phyloP scores from a whole-genome alignment of 2,329 filamentous ascomycete genomes.

The Geosmithia putterillii region DNA sequence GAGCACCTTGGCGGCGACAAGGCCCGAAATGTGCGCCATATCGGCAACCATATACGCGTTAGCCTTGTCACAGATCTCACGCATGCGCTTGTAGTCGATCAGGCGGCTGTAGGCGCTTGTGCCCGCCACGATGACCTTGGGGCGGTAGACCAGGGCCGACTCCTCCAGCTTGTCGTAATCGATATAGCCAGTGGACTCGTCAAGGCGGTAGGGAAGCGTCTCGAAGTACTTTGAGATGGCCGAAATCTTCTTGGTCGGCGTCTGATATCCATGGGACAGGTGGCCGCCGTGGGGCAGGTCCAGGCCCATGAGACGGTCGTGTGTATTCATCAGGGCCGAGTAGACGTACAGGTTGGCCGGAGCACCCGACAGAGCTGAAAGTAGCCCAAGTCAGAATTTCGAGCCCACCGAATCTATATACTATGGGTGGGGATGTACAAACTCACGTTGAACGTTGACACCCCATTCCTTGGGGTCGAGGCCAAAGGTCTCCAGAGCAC shows the following conservation, averaged over 20 bases:
- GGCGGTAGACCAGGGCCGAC: conserved; percentile 76
- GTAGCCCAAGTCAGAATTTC: not conserved
- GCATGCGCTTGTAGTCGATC: conserved; percentile 90
- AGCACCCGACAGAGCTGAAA: conserved; percentile 61
- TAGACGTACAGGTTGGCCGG: conserved; percentile 84
- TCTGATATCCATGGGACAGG: conserved; percentile 94
- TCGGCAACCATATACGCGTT: conserved; percentile 90
- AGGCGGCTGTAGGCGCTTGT: conserved; percentile 92
- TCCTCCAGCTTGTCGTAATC: conserved; percentile 90
- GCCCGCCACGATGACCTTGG: conserved; percentile 90
- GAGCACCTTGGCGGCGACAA: conserved; percentile 84
- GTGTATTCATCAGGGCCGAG: conserved; percentile 80
- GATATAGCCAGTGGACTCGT: conserved; percentile 84
- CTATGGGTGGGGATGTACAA: conserved; percentile 3
- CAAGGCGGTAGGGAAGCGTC: conserved; percentile 85
- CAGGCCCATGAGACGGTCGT: conserved; percentile 93
- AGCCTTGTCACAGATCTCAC: conserved; percentile 79
- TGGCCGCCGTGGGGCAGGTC: conserved; percentile 95
- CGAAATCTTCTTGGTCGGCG: conserved; percentile 88
- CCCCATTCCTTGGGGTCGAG: conserved; percentile 83
- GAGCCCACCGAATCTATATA: not conserved
- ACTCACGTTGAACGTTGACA: conserved; percentile 82
- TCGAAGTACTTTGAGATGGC: conserved; percentile 98
- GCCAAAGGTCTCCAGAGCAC: conserved; percentile 78
- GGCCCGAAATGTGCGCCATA: conserved; percentile 93